Evolutionary conservation across 2,329 filamentous ascomycete genomes (phyloP), one percentile per base, ranked within the genome.

Genomic region (Alternaria brassicicola): DNA sequence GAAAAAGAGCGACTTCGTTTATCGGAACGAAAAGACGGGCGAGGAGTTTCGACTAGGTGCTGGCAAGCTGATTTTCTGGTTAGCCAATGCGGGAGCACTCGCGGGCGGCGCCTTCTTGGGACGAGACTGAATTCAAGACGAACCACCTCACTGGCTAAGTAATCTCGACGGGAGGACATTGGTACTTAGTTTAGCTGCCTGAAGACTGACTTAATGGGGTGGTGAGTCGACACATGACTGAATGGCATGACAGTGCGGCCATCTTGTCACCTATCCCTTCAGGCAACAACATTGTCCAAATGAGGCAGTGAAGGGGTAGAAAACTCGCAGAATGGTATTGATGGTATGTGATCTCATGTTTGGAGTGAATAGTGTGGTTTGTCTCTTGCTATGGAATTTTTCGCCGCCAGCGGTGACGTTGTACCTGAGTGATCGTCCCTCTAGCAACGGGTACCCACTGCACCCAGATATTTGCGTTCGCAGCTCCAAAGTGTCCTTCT

Each of bases 1-100:
- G 38, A 68, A 69, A 1, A 77, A 69, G 66, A 56, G 61, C 2
- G 79, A 82, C 41, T 78, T 82, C 55, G 58, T 72, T 5, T 78
- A 75, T 56, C 62, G 57, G 7, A 66, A 71, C 45, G 66, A 62
- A 26, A 52, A 52, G 48, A 69, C 55, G 3, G 67, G 67, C 6
- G 47, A 52, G 21, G 65, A 65, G n/a, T 57, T 73, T 2, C 50
- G 52, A 39, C 66, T 65, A 4, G 63, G 58, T 9, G 52, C 51
- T 10, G 33, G 17, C 13, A 59, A 55, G 49, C 64, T 46, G 38
- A 41, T 59, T 28, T 9, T 63, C 1, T 58, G 60, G 46, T 46
- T 57, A 3, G 8, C 65, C 25, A 54, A 57, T 21, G n/a, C 51
- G 4, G 56, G 59, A 1, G 55, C 53, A 17, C 21, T 69, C 7